Base-by-base conservation (phyloP, 192 early-diverging fungal species). In the Lobosporangium transversale region DNA sequence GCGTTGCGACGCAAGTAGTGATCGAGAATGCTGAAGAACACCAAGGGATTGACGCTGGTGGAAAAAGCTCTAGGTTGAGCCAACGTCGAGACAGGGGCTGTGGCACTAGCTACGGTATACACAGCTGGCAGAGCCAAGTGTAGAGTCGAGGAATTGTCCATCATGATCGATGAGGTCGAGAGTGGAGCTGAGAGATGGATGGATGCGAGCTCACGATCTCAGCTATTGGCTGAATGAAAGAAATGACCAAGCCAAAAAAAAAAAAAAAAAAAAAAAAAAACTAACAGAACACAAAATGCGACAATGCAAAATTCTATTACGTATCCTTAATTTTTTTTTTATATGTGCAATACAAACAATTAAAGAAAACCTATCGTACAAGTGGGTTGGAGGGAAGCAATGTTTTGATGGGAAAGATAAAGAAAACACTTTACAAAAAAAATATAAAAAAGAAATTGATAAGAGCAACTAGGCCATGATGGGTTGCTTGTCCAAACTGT, bases 1-100 rank as follows among this genome's bases (percentile, higher is more conserved):
- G 93, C 92, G 69, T 93, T 90, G 57, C 93, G 90, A 43, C 96
- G 92, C 63, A 94, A 75, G 71, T 83, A 94, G 82, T 98, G 96
- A 84, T 97, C 95, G 18, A 99, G 89, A 53, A 98, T 92, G 32
- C 94, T 88, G 74, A 99, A 93, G 40, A 97, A 85, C 15, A 96
- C 95, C 24, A 96, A 84, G 30, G 96, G 96, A 53, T 86, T 88
- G 55, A 93, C 83, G 21, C 81, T 79, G 23, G 83, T 87, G 33
- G 87, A 76, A 53, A 88, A 84, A n/a, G 88, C 75, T 54, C 83
- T 66, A 40, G 81, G 81, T 53, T 82, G 79, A 33, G 80, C 73
- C 63, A 76, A 42, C 24, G 57, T 51, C 26, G 58, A 14, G 36
- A 58, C 54, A 53, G 73, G 73, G 53, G 64, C 50, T 20, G 64